Conservation (phyloP, 305 asterid species). For the Stenogyne calaminthoides region DNA sequence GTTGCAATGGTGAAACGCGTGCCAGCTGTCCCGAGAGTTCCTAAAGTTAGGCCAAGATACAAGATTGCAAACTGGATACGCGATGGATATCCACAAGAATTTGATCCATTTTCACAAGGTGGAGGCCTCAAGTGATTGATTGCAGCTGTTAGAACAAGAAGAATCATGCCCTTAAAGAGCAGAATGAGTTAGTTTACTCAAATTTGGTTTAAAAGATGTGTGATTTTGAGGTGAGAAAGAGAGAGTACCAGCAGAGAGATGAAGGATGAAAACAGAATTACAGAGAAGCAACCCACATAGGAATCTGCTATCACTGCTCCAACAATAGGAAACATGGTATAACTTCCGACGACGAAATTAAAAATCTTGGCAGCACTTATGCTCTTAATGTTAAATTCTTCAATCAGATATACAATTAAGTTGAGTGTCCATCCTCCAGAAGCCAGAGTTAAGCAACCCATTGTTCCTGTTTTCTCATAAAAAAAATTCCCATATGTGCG, state of each 20-base stretch:
- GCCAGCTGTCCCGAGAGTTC: slow-evolving; percentile 59
- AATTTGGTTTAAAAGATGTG: too few species aligned
- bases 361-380: slow-evolving; percentile 64
- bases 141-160: slow-evolving; percentile 54
- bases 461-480: slow-evolving; percentile 36
- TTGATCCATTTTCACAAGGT: slow-evolving; percentile 40
- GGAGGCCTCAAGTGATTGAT: slow-evolving; percentile 51
- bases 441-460: slow-evolving; percentile 51
- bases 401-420: slow-evolving; percentile 61
- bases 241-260: slow-evolving; percentile 55
- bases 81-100: slow-evolving; percentile 45
- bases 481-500: neutral
- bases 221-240: neutral
- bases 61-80: slow-evolving; percentile 46
- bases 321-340: slow-evolving; percentile 55
- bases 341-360: slow-evolving; percentile 59
- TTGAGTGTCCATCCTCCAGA: slow-evolving; percentile 65
- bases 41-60: slow-evolving; percentile 49
- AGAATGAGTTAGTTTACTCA: neutral
- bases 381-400: slow-evolving; percentile 61
- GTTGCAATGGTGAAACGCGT: slow-evolving; percentile 69
- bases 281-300: slow-evolving; percentile 57
- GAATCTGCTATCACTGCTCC: slow-evolving; percentile 75
- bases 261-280: slow-evolving; percentile 64
- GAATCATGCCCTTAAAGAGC: slow-evolving; percentile 47